Conservation (phyloP, 139 green algal genomes). For the Chlamydomonas schloesseri region DNA sequence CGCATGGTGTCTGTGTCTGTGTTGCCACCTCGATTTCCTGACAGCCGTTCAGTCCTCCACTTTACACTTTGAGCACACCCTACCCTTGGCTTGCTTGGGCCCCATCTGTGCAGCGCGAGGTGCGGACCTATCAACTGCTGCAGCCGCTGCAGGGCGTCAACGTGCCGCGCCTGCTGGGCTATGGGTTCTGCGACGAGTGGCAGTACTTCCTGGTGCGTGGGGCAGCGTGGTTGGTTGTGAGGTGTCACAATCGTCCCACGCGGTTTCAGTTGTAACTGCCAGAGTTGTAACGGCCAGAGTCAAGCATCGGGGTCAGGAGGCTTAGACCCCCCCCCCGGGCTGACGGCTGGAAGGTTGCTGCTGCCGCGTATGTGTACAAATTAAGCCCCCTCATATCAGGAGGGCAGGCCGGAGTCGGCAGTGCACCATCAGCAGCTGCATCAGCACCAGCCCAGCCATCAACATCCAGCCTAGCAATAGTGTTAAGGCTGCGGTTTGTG, state of each 20-base stretch:
- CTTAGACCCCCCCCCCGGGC: no score
- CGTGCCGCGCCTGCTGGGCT: neutral
- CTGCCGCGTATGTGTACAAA: neutral
- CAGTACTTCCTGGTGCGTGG: conserved; percentile 6
- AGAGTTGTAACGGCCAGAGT: neutral
- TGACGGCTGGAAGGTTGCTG: neutral
- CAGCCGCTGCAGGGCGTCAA: neutral
- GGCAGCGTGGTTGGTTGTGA: neutral
- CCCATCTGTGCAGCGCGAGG: neutral
- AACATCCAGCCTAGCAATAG: neutral
- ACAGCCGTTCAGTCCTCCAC: neutral
- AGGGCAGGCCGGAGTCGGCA: neutral
- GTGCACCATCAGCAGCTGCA: neutral
- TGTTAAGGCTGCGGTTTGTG: neutral
- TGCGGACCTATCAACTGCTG: neutral
- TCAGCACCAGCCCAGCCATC: neutral
- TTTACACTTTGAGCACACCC: neutral
- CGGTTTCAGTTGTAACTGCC: neutral
- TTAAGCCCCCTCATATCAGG: neutral
- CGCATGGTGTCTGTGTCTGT: neutral
- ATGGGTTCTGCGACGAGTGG: neutral
- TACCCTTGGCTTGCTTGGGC: neutral
- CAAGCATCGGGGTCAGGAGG: neutral
- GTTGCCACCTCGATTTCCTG: neutral
- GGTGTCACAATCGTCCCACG: neutral